Evolutionary conservation across 108 stramenopile genomes (phyloP).

Genomic region (Cyclostephanos tholiformis): DNA sequence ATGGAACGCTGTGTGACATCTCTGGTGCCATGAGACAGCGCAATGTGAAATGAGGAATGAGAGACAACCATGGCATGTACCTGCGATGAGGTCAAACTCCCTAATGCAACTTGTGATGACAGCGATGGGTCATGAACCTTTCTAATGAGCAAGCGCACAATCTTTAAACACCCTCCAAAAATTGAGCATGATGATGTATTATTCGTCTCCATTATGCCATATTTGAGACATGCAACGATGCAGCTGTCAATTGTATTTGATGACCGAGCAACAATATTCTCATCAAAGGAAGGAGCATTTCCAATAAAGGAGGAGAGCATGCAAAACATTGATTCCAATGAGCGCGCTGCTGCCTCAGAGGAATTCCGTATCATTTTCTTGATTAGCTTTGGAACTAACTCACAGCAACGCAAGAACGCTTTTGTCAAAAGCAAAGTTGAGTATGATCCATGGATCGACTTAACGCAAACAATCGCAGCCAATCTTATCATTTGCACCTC

Average conservation of each 20-base stretch:
- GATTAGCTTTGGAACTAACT: slow-evolving; percentile 29
- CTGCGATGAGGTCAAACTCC: slow-evolving; percentile 30
- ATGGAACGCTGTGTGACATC: background rate
- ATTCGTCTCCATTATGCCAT: slow-evolving; percentile 38
- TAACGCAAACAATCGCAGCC: background rate
- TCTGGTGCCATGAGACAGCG: slow-evolving; percentile 12
- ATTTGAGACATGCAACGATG: slow-evolving; percentile 48
- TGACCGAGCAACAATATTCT: slow-evolving; percentile 3
- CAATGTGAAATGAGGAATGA: slow-evolving; percentile 44
- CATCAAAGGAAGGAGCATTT: slow-evolving; percentile 17
- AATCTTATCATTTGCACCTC: slow-evolving; percentile 28
- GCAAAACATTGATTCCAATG: slow-evolving; percentile 13
- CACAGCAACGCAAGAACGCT: slow-evolving; percentile 38
- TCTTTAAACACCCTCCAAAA: slow-evolving; percentile 43
- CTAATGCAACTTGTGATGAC: background rate
- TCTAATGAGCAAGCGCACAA: slow-evolving; percentile 25
- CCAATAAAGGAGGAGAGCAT: slow-evolving; percentile 18
- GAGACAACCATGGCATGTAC: slow-evolving; percentile 50
- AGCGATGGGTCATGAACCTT: slow-evolving; percentile 3
- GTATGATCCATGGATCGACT: background rate
- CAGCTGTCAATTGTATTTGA: slow-evolving; percentile 23
- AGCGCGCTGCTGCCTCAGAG: background rate
- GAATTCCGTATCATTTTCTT: slow-evolving; percentile 28
- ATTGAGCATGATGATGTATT: slow-evolving; percentile 12
- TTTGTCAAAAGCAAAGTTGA: slow-evolving; percentile 16